Conservation (phyloP, 306 rosid species). For the Heteromeles arbutifolia region DNA sequence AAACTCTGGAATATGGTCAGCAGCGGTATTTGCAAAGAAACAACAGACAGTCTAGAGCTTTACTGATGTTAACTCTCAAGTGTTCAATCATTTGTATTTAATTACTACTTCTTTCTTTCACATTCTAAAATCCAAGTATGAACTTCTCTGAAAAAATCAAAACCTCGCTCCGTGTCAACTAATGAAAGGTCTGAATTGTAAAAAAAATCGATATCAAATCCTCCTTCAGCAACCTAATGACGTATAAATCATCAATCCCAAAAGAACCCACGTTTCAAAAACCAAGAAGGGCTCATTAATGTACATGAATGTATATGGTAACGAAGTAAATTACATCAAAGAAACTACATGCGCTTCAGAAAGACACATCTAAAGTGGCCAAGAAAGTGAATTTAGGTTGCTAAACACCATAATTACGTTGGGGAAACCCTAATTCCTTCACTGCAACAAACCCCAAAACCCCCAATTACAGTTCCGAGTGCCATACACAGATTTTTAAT, state of each 20-base stretch:
- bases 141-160: neutral
- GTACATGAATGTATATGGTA: neutral
- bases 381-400: neutral
- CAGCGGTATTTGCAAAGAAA: neutral
- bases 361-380: neutral
- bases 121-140: neutral
- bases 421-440: conserved; percentile 1
- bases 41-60: neutral
- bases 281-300: neutral
- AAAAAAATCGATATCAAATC: no score
- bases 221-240: neutral
- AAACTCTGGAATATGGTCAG: neutral
- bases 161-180: neutral
- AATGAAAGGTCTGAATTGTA: neutral
- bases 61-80: neutral
- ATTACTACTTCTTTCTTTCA: neutral
- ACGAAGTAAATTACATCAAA: neutral
- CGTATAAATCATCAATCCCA: neutral
- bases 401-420: neutral
- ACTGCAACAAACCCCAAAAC: conserved; percentile 4
- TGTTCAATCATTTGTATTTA: neutral
- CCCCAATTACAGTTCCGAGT: neutral
- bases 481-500: neutral
- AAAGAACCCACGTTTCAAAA: neutral
- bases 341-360: neutral